Evolutionary conservation across 495 filamentous ascomycete genomes (phyloP), one percentile per base, ranked within the genome.

Genomic region (Astrothelium macrocarpum): DNA sequence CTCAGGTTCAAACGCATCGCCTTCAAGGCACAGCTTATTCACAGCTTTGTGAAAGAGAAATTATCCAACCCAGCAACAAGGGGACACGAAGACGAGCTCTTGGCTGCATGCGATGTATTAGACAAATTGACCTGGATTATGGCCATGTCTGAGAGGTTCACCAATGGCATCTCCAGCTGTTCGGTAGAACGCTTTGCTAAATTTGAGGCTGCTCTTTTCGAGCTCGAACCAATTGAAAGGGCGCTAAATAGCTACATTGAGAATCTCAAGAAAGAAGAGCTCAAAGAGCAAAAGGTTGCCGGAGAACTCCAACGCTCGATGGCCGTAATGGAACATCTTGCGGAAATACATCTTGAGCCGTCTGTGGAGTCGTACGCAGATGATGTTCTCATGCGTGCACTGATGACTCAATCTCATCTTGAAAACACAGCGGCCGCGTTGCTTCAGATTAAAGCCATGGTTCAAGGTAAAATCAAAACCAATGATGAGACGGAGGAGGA

Each of bases 191-290:
- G 88, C 65, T 97, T 97, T 72, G 79, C 76, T 53, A 82, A 77
- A 64, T 90, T 87, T 66, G 87, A 90, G 67, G 85, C 82, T 32
- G 87, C 91, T 7, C 72, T 93, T 53, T 90, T 92, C 68, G 94
- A 97, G 70, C 79, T 97, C 66, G 91, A 96, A 71, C 92, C 93
- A 2, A 91, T 97, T 16, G 94, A 98, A 75, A 80, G 90, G 39
- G 89, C 90, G 0, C 75, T 97, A 43, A 95, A 96, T 68, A 84
- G 83, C 32, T 97, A 92, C 87, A 86, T 97, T 66, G 91, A 97
- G 45, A 81, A 80, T 1, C 70, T 96, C 59, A 85, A 89, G 65
- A 85, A 85, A 59, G 91, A 96, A 67, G 92, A 97, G 62, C 72
- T 97, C n/a, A 90, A 91, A 70, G 85, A 88, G 76, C 84, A 86